phyloP scores from a whole-genome alignment of 1,284 basidiomycete genomes.

The Cryptococcus floricola region DNA sequence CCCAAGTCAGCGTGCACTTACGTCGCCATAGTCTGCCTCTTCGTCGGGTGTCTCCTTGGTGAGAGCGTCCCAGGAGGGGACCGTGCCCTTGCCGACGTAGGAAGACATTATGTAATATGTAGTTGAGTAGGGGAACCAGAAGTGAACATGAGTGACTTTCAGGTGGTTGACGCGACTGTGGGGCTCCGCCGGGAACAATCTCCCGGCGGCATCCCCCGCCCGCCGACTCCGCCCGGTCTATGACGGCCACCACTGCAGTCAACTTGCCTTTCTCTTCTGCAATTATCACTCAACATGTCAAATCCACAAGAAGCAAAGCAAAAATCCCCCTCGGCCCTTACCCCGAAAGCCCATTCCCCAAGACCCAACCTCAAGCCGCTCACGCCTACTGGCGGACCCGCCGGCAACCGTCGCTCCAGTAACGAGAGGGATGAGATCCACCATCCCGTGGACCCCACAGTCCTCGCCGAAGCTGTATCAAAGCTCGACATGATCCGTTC shows the following conservation, averaged over 20 bases:
- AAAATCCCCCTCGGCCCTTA: constrained; percentile 7
- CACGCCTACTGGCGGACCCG: constrained; percentile 11
- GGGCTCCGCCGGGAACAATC: neutral
- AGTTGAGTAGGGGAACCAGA: neutral
- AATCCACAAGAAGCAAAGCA: constrained; percentile 23
- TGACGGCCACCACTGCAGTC: too few relatives aligned
- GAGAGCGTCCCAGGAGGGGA: constrained; percentile 41
- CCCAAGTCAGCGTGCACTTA: constrained; percentile 15
- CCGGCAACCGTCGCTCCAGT: constrained; percentile 5
- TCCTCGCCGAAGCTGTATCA: constrained; percentile 43
- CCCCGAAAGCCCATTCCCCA: constrained; percentile 8
- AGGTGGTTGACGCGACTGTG: neutral
- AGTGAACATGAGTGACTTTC: neutral
- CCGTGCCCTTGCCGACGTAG: constrained; percentile 33
- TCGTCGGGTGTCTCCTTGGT: constrained; percentile 38
- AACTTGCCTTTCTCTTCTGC: neutral
- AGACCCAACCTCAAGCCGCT: constrained; percentile 12
- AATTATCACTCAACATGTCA: constrained; percentile 18
- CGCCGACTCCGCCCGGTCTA: neutral
- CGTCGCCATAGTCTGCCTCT: constrained; percentile 38
- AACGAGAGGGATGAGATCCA: neutral
- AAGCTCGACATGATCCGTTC: constrained; percentile 41
- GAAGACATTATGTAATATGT: constrained; percentile 31
- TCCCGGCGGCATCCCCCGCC: neutral
- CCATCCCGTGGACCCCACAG: constrained; percentile 26